phyloP scores from a whole-genome alignment of 768 basidiomycete genomes.

The Phanerochaete sordida region DNA sequence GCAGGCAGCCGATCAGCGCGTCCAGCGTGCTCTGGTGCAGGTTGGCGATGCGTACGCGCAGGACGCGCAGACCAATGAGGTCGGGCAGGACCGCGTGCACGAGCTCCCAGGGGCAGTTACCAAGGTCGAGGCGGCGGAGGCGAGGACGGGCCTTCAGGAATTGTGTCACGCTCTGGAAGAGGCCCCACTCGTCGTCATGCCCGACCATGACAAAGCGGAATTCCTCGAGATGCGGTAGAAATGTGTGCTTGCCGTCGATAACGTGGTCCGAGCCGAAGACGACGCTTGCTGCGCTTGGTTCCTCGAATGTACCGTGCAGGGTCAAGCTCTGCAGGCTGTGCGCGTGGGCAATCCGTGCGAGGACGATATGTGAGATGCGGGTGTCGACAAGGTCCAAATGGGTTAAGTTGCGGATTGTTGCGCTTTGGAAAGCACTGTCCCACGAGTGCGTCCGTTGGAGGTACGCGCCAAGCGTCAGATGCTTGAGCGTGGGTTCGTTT shows the following conservation, averaged over 20 bases:
- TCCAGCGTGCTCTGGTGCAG: constrained; percentile 36
- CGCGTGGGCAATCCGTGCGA: constrained; percentile 61
- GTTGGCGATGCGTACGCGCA: constrained; percentile 55
- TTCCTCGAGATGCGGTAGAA: constrained; percentile 57
- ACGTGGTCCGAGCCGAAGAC: constrained; percentile 62
- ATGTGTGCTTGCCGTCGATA: constrained; percentile 53
- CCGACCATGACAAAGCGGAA: constrained; percentile 65
- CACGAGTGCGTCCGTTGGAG: constrained; percentile 61
- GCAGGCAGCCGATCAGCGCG: constrained; percentile 28
- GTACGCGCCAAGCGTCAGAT: constrained; percentile 69
- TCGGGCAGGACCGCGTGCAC: constrained; percentile 48
- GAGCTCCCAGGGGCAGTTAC: constrained; percentile 64
- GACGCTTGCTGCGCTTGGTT: constrained; percentile 51
- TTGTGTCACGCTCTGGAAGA: constrained; percentile 53
- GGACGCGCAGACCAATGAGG: constrained; percentile 47
- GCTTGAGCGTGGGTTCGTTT: constrained; percentile 52
- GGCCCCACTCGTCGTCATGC: constrained; percentile 49
- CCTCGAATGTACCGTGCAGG: constrained; percentile 63
- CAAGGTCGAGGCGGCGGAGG: constrained; percentile 56
- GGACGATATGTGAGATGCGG: constrained; percentile 58
- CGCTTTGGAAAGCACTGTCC: constrained; percentile 61
- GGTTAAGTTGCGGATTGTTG: constrained; percentile 62
- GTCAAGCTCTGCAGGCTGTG: constrained; percentile 60
- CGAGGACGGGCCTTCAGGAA: constrained; percentile 48
- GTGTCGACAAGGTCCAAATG: constrained; percentile 71